phyloP scores from a whole-genome alignment of 202 grass and related monocot species.

The Zoysia matrella region DNA sequence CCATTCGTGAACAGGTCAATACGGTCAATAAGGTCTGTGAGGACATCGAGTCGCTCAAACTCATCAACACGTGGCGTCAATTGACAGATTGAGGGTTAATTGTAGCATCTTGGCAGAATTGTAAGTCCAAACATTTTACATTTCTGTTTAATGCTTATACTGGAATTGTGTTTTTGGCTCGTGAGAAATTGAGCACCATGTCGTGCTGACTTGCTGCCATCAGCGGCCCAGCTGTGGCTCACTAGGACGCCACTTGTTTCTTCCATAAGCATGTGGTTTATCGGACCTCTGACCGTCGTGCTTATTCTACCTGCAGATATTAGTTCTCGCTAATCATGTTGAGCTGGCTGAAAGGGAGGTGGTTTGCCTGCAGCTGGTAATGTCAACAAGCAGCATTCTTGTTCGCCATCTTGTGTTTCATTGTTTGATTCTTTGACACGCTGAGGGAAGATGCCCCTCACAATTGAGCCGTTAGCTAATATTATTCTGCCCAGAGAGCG shows the following conservation, averaged over 20 bases:
- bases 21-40: slow-evolving; percentile 55
- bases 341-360: slow-evolving; percentile 33
- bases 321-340: slow-evolving; percentile 37
- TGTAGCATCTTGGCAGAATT: slow-evolving; percentile 24
- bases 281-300: slow-evolving; percentile 39
- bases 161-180: not conserved
- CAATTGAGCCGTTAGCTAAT: slow-evolving; percentile 33
- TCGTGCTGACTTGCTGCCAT: not conserved
- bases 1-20: slow-evolving; percentile 80
- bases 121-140: slow-evolving; percentile 38
- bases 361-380: slow-evolving; percentile 27
- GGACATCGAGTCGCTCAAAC: slow-evolving; percentile 50
- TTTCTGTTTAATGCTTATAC: not conserved
- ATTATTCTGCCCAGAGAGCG: slow-evolving; percentile 37
- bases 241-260: slow-evolving; percentile 32
- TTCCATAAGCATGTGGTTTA: slow-evolving; percentile 27
- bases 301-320: slow-evolving; percentile 45
- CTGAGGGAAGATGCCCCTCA: not conserved
- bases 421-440: slow-evolving; percentile 57
- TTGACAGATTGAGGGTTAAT: slow-evolving; percentile 16
- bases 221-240: slow-evolving; percentile 2
- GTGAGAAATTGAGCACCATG: not conserved
- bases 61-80: slow-evolving; percentile 30
- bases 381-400: slow-evolving; percentile 42
- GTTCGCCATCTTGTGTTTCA: slow-evolving; percentile 23